phyloP scores from a whole-genome alignment of 768 basidiomycete genomes.

The Saitozyma sp. region DNA sequence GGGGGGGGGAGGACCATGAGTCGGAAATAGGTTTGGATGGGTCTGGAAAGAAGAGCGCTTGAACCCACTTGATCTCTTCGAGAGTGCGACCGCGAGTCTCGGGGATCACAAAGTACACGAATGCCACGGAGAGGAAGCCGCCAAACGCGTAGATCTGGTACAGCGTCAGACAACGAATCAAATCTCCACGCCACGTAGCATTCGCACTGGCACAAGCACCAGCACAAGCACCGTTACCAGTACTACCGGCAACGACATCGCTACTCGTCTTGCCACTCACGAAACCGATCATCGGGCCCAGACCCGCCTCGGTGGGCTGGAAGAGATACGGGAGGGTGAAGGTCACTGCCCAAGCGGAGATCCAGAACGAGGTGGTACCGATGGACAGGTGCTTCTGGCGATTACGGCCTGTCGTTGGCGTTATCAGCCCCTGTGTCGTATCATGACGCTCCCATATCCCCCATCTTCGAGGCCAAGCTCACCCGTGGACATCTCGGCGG shows the following conservation, averaged over 20 bases:
- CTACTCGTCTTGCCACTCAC: constrained; percentile 14
- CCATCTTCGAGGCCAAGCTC: too few species aligned
- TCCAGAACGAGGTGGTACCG: constrained; percentile 53
- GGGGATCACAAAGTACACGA: constrained; percentile 49
- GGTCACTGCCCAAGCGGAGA: constrained; percentile 49
- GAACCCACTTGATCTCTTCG: constrained; percentile 42
- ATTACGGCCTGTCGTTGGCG: constrained; percentile 43
- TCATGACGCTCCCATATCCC: too few species aligned
- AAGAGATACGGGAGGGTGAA: constrained; percentile 53
- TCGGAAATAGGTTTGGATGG: not conserved
- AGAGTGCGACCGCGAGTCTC: constrained; percentile 45
- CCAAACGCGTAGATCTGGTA: constrained; percentile 35
- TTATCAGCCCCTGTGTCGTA: too few species aligned
- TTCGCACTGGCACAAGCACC: not conserved
- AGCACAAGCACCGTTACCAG: not conserved
- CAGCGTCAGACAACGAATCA: not conserved
- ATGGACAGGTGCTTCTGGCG: constrained; percentile 49
- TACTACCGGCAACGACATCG: not conserved
- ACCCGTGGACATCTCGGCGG: constrained; percentile 38
- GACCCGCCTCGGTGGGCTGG: constrained; percentile 33
- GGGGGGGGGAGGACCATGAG: not conserved
- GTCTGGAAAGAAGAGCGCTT: not conserved
- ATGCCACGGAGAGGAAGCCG: constrained; percentile 30
- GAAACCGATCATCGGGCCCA: constrained; percentile 51
- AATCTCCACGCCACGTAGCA: too few species aligned